Evolutionary conservation across 129 eudicot species (phyloP).

Genomic region (Lactuca sativa): DNA sequence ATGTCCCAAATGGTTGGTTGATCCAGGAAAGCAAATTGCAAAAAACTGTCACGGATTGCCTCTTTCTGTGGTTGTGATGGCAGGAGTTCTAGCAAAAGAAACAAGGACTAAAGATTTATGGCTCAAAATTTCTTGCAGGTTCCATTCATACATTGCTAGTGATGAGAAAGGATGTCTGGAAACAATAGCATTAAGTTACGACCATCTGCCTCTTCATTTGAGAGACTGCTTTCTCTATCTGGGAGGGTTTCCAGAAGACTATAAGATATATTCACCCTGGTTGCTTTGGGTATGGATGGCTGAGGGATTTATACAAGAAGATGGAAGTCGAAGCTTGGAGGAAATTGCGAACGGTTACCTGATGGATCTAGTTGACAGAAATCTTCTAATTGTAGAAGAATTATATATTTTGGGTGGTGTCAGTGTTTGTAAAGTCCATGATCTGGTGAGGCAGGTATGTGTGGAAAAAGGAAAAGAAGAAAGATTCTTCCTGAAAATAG

Average conservation of each 20-base stretch:
- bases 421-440: conserved; percentile 20
- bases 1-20: background rate
- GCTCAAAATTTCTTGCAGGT: background rate
- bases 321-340: conserved; percentile 17
- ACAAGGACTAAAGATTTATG: conserved; percentile 2
- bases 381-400: too few relatives aligned
- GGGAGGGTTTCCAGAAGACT: conserved; percentile 19
- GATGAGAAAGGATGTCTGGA: background rate
- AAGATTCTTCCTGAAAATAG: background rate
- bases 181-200: conserved; percentile 8
- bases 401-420: background rate
- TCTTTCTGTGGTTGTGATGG: conserved; percentile 33
- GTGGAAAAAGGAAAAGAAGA: conserved; percentile 19
- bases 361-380: too few relatives aligned
- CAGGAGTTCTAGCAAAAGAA: conserved; percentile 32
- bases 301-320: conserved; percentile 25
- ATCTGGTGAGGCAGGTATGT: conserved; percentile 26
- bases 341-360: conserved; percentile 13
- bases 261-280: background rate
- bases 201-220: conserved; percentile 25
- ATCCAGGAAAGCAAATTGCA: conserved; percentile 12
- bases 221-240: conserved; percentile 30
- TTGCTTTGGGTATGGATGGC: conserved; percentile 41
- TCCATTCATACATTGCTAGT: background rate
- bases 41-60: conserved; percentile 36